Evolutionary conservation across 1,284 basidiomycete genomes (phyloP).

Genomic region (Coniferiporia sulphurascens): DNA sequence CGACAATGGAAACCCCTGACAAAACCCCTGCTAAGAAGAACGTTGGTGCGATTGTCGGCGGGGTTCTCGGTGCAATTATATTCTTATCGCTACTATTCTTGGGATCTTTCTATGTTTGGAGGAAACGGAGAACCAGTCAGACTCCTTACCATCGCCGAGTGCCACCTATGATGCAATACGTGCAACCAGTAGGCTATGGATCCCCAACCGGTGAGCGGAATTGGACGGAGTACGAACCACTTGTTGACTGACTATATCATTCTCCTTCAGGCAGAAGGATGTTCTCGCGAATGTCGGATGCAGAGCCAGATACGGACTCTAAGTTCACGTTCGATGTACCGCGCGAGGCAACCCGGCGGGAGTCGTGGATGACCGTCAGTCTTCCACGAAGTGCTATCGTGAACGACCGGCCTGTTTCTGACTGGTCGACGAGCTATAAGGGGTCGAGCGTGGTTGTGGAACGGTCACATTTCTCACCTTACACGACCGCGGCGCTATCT

Average conservation of each 20-base stretch:
- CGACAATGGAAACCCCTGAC: neutral
- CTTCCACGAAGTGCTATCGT: constrained; percentile 2
- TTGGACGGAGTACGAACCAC: neutral
- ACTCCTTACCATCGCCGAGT: neutral
- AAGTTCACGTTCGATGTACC: constrained; percentile 11
- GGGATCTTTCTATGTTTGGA: neutral
- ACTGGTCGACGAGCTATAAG: constrained; percentile 11
- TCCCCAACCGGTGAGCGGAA: neutral
- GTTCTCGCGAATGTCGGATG: neutral
- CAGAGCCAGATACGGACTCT: constrained; percentile 7
- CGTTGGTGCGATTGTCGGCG: constrained; percentile 3
- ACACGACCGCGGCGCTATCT: constrained; percentile 7
- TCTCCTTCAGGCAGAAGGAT: neutral
- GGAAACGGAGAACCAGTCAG: neutral
- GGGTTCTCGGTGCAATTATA: neutral
- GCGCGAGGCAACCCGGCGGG: neutral
- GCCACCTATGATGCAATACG: constrained; percentile 4
- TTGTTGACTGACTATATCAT: neutral
- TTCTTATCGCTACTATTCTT: neutral
- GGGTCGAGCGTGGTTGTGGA: constrained; percentile 7
- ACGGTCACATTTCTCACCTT: constrained; percentile 13
- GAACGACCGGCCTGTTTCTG: neutral
- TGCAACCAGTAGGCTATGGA: neutral
- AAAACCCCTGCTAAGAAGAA: neutral
- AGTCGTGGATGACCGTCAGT: constrained; percentile 10